Evolutionary conservation across 768 basidiomycete genomes (phyloP), one percentile per base, ranked within the genome.

Genomic region (Lentinus brumalis): DNA sequence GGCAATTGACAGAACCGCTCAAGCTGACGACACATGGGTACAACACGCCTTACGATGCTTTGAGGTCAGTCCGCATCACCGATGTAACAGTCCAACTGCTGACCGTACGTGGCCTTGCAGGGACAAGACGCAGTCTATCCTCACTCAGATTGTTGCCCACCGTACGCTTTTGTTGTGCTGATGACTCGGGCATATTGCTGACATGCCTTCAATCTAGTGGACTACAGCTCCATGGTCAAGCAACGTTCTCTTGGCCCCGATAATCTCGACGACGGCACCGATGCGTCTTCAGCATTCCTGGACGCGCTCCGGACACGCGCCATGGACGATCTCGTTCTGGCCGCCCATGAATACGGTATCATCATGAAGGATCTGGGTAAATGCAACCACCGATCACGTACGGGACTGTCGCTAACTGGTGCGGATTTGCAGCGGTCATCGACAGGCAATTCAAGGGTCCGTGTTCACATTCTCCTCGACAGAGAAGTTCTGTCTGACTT

Each of bases 71-170:
- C 1, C 30, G 4, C 21, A 9, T 11, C 42, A 51, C 52, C 21
- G 16, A n/a, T 38, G 5, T 8, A 10, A 44, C n/a, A 1, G 15
- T 10, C 6, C 16, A 6, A 5, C 51, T 47, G 1, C 46, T 31
- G 6, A 26, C 35, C 49, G 30, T 26, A 30, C 16, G 42, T 45
- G 7, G 35, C 5, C 21, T 3, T 63, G 31, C 52, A 69, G 78
- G 50, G 92, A 94, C 74, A 94, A 94, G 77, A 89, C 91, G 0
- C 92, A 93, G 73, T 91, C 89, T 0, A 92, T 94, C 61, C 73
- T 94, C 55, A 94, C 91, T 0, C 92, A 93, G 73, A 92, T 94
- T 38, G 89, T 93, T 18, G 86, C 91, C 5, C 91, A 93, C 70
- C 77, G 89, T 73, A 79, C 76, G 75, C n/a, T n/a, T n/a, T n/a